These are phyloP conservation scores for Solanum appendiculatum DNA, from an alignment of 257 asterid species.

Conservation along the genomic window DNA sequence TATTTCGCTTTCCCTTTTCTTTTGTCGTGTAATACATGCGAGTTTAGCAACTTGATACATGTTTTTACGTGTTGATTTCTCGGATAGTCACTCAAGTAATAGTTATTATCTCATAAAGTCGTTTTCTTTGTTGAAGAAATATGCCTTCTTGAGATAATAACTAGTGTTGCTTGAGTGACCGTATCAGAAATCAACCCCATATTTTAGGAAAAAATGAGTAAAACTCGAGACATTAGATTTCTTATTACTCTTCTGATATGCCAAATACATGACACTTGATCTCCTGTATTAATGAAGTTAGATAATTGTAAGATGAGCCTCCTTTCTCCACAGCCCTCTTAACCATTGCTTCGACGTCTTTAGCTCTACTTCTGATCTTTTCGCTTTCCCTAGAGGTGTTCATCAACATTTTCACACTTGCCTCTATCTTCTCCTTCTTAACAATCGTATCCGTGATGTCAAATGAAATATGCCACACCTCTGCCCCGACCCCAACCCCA, in stretches of 20 bases:
- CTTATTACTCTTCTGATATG: not conserved
- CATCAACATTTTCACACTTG: not conserved
- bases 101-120: not conserved
- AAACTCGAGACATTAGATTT: not conserved
- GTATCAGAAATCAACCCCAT: not conserved
- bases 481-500: slow-evolving; percentile 11
- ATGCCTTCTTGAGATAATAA: not conserved
- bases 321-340: slow-evolving; percentile 8
- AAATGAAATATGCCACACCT: not conserved
- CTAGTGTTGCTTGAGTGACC: not conserved
- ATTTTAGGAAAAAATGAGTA: not conserved
- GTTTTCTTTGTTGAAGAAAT: not conserved
- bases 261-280: slow-evolving; percentile 8
- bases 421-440: not conserved
- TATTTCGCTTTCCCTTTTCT: not conserved
- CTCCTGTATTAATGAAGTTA: slow-evolving; percentile 1
- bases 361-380: slow-evolving; percentile 4
- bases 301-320: slow-evolving; percentile 13
- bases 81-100: not conserved
- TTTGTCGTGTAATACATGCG: not conserved
- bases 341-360: not conserved
- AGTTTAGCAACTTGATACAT: not conserved
- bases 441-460: not conserved
- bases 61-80: too few species aligned
- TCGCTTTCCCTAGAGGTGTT: not conserved